phyloP scores from a whole-genome alignment of 345 rosid species.

The Melastoma malabathricum region DNA sequence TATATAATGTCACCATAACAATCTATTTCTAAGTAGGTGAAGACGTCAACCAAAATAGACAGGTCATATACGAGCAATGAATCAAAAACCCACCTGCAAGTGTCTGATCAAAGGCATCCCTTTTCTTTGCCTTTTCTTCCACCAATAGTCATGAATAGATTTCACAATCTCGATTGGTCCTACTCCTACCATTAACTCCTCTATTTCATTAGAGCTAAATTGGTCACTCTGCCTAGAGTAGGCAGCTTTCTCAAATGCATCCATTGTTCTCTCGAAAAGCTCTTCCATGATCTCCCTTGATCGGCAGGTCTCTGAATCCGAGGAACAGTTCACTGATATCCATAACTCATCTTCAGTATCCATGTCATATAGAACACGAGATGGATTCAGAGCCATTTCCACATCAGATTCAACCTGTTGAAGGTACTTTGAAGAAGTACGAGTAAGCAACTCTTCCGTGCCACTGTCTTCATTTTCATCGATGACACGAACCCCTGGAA shows the following conservation, averaged over 20 bases:
- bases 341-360: constrained; percentile 91
- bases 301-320: constrained; percentile 22
- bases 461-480: constrained; percentile 50
- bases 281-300: constrained; percentile 36
- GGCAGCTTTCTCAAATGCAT: constrained; percentile 78
- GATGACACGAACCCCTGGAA: constrained; percentile 70
- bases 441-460: constrained; percentile 32
- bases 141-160: constrained; percentile 60
- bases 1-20: too few relatives aligned
- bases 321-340: constrained; percentile 27
- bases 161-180: constrained; percentile 36
- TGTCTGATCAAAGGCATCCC: constrained; percentile 90
- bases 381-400: constrained; percentile 83
- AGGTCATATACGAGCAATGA: background rate
- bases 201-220: constrained; percentile 54
- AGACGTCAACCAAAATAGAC: too few relatives aligned
- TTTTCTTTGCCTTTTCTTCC: constrained; percentile 56
- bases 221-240: constrained; percentile 55
- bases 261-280: constrained; percentile 73
- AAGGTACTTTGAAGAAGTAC: constrained; percentile 42
- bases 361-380: constrained; percentile 74
- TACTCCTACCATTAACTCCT: constrained; percentile 42
- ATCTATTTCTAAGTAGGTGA: too few relatives aligned
- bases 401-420: constrained; percentile 81
- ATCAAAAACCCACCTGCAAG: constrained; percentile 57